These are phyloP conservation scores for Aspergillus melleus DNA, from an alignment of 2,329 filamentous ascomycete species.

Conservation along the genomic window DNA sequence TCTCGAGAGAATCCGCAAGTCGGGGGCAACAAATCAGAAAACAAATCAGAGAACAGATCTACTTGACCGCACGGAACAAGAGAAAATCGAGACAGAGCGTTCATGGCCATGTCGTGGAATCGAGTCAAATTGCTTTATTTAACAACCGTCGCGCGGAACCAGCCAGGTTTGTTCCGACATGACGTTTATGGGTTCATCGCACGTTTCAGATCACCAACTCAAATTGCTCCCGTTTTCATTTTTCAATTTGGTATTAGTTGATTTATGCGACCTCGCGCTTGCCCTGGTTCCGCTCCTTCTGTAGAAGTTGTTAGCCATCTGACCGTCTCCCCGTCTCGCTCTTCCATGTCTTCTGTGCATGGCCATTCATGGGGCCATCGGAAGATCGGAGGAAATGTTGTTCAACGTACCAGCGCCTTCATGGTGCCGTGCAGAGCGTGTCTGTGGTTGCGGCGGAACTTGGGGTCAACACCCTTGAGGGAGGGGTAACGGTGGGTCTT, in stretches of 20 bases:
- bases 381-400: neutral
- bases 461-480: conserved; percentile 97
- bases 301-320: conserved; percentile 40
- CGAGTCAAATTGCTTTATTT: conserved; percentile 26
- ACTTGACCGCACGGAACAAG: conserved; percentile 12
- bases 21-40: neutral
- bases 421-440: conserved; percentile 99
- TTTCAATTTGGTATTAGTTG: conserved; percentile 32
- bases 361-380: neutral
- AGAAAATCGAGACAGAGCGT: conserved; percentile 3
- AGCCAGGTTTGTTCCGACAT: conserved; percentile 17
- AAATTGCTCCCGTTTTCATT: conserved; percentile 33
- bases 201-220: conserved; percentile 33
- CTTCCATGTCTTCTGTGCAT: neutral
- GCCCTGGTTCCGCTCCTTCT: conserved; percentile 98
- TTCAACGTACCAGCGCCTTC: conserved; percentile 83
- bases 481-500: conserved; percentile 99
- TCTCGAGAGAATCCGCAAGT: neutral
- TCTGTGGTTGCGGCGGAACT: conserved; percentile 99
- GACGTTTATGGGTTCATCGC: conserved; percentile 33
- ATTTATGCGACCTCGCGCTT: conserved; percentile 83
- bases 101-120: conserved; percentile 18
- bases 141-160: conserved; percentile 21
- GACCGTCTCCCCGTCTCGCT: neutral
- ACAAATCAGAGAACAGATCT: conserved; percentile 8